Conservation (phyloP, 768 basidiomycete genomes). For the Sistotremastrum suecicum region DNA sequence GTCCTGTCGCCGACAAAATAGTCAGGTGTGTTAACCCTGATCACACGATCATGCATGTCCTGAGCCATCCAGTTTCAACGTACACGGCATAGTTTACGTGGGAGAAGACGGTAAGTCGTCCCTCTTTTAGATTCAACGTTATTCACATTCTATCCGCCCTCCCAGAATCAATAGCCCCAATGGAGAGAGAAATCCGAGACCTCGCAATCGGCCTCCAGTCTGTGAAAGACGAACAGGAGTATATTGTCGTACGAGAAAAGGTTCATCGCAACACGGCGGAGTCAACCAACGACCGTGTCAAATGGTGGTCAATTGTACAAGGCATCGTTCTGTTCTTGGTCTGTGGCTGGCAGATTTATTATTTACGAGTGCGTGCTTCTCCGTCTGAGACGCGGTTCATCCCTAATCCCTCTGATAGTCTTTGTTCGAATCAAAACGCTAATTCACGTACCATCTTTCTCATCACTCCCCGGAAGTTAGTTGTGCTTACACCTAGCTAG, state of each 20-base stretch:
- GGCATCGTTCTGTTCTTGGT: conserved; percentile 74
- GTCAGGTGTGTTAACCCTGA: conserved; percentile 48
- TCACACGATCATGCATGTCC: neutral
- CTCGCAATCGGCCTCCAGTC: conserved; percentile 68
- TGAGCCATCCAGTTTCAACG: conserved; percentile 65
- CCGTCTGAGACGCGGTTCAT: neutral
- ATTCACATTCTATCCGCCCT: neutral
- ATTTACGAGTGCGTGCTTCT: conserved; percentile 57
- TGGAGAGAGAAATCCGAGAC: conserved; percentile 87
- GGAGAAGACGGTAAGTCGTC: conserved; percentile 64
- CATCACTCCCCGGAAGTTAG: too few species aligned
- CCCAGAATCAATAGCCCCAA: conserved; percentile 79
- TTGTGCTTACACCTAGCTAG: too few species aligned
- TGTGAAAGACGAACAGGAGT: conserved; percentile 98
- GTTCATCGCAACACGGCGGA: conserved; percentile 91
- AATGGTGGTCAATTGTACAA: conserved; percentile 98
- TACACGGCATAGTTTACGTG: conserved; percentile 92
- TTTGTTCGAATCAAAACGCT: too few species aligned
- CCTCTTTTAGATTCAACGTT: neutral
- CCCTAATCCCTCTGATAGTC: too few species aligned
- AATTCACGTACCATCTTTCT: too few species aligned
- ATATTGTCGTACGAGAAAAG: conserved; percentile 87
- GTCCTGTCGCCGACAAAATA: conserved; percentile 87
- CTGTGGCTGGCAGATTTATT: conserved; percentile 96
- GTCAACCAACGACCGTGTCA: conserved; percentile 87